phyloP scores from a whole-genome alignment of 2,329 filamentous ascomycete genomes.

The Penicillium sp. region DNA sequence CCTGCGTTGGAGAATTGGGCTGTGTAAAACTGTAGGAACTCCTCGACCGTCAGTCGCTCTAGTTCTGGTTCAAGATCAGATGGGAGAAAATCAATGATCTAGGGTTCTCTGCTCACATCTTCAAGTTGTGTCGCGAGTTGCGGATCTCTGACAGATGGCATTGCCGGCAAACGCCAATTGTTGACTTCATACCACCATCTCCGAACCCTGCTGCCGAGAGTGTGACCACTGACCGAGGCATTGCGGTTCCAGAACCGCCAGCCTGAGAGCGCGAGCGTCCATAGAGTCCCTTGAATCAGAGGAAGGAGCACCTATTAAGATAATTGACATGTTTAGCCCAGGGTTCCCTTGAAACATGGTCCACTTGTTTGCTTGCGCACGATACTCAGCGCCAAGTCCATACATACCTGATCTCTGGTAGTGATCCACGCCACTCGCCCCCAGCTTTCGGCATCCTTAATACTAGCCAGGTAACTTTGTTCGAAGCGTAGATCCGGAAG shows the following conservation, averaged over 20 bases:
- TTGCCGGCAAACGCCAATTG: slow-evolving; percentile 73
- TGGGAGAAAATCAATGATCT: background rate
- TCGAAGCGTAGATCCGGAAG: slow-evolving; percentile 87
- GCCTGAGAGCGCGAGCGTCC: slow-evolving; percentile 79
- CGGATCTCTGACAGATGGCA: slow-evolving; percentile 26
- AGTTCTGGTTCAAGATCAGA: slow-evolving; percentile 4
- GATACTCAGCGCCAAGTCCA: background rate
- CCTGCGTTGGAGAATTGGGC: slow-evolving; percentile 37
- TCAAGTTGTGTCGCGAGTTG: slow-evolving; percentile 43
- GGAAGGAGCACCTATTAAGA: slow-evolving; percentile 76
- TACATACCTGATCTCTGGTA: slow-evolving; percentile 75
- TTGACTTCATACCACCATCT: slow-evolving; percentile 97
- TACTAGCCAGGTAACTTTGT: slow-evolving; percentile 94
- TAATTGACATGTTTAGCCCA: slow-evolving; percentile 4
- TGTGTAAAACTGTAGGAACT: slow-evolving; percentile 41
- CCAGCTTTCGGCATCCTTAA: slow-evolving; percentile 76
- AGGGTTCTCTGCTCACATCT: slow-evolving; percentile 40
- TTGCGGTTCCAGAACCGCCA: slow-evolving; percentile 89
- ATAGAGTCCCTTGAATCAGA: slow-evolving; percentile 82
- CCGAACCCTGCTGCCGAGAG: slow-evolving; percentile 73
- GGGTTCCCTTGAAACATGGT: background rate
- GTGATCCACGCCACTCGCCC: slow-evolving; percentile 83
- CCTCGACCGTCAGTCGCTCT: slow-evolving; percentile 30
- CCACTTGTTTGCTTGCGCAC: background rate
- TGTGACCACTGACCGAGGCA: slow-evolving; percentile 73